These are phyloP conservation scores for Danielia oregonensis DNA, from an alignment of 805 yeast species.

Conservation along the genomic window DNA sequence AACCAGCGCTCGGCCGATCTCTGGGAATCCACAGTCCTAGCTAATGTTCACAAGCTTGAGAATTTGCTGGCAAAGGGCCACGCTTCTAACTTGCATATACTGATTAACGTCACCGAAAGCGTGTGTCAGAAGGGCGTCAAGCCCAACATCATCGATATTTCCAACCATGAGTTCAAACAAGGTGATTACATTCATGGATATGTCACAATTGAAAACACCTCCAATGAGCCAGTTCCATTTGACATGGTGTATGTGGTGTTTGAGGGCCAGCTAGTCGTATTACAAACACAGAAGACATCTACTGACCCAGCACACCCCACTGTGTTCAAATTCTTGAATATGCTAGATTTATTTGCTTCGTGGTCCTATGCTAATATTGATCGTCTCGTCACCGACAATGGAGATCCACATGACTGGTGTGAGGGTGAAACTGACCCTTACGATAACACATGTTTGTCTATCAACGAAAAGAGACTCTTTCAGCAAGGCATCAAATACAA, in stretches of 20 bases:
- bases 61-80: conserved; percentile 23
- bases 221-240: conserved; percentile 31
- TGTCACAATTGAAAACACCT: conserved; percentile 33
- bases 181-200: conserved; percentile 44
- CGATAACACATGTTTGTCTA: conserved; percentile 32
- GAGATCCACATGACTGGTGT: conserved; percentile 41
- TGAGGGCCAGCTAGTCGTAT: conserved; percentile 32
- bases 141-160: conserved; percentile 32
- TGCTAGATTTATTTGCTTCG: conserved; percentile 42
- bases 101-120: conserved; percentile 32
- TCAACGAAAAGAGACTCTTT: conserved; percentile 34
- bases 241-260: conserved; percentile 44
- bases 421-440: conserved; percentile 42
- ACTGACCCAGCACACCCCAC: conserved; percentile 19
- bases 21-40: conserved; percentile 41
- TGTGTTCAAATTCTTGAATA: conserved; percentile 38
- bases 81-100: conserved; percentile 26
- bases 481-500: conserved; percentile 38
- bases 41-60: conserved; percentile 38
- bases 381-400: conserved; percentile 25
- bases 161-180: conserved; percentile 31
- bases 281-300: conserved; percentile 21
- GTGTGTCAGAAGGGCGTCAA: conserved; percentile 38
- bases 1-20: conserved; percentile 14
- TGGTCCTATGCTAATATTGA: conserved; percentile 41